phyloP scores from a whole-genome alignment of 768 basidiomycete species.

The Suillus subluteus region DNA sequence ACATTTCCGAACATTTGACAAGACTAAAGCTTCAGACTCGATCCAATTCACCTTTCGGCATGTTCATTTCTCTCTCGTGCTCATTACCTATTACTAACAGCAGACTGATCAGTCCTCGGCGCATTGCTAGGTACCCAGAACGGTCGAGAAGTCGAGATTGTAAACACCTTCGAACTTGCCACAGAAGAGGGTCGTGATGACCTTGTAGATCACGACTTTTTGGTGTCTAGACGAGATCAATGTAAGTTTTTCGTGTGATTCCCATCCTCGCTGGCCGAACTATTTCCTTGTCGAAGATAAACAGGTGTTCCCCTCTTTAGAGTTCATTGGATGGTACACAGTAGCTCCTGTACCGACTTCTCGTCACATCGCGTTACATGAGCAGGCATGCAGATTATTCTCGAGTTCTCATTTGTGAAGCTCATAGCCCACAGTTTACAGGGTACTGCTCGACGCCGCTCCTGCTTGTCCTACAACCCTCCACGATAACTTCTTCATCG shows the following conservation, averaged over 20 bases:
- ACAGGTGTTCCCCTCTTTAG: constrained; percentile 96
- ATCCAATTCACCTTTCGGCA: constrained; percentile 68
- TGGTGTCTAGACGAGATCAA: constrained; percentile 84
- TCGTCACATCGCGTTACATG: constrained; percentile 82
- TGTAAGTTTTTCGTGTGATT: constrained; percentile 51
- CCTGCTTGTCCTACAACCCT: constrained; percentile 75
- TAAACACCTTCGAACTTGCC: constrained; percentile 94
- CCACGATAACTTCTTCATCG: constrained; percentile 44
- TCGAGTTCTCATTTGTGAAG: constrained; percentile 1
- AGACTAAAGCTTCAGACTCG: constrained; percentile 78
- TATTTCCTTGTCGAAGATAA: constrained; percentile 63
- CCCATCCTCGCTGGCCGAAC: constrained; percentile 11
- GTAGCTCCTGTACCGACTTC: constrained; percentile 74
- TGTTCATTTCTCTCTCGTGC: constrained; percentile 4
- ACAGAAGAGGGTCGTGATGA: constrained; percentile 55
- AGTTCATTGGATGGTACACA: constrained; percentile 98
- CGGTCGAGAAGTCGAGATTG: constrained; percentile 95
- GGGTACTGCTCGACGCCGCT: constrained; percentile 87
- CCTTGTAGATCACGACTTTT: constrained; percentile 78
- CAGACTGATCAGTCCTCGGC: constrained; percentile 69
- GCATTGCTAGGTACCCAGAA: constrained; percentile 93
- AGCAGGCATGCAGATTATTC: constrained; percentile 57
- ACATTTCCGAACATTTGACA: constrained; percentile 94
- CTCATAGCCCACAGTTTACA: constrained; percentile 62
- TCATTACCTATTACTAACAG: constrained; percentile 3